Conservation (phyloP, 768 basidiomycete genomes). For the Rhodocollybia butyracea region DNA sequence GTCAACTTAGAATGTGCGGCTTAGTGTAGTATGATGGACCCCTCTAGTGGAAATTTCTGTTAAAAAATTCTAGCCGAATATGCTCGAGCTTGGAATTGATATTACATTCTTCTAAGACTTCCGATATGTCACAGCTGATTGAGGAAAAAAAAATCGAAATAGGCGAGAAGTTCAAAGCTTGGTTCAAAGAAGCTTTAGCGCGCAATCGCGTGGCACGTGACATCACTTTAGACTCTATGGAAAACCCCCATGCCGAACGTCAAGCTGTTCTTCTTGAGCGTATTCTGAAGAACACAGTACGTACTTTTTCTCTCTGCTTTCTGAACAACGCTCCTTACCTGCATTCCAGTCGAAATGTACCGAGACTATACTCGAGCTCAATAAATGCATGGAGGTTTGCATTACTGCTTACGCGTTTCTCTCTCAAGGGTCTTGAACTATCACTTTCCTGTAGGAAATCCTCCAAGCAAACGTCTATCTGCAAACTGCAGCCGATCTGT, state of each 20-base stretch:
- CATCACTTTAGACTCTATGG: slow-evolving; percentile 47
- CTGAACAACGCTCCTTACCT: slow-evolving; percentile 3
- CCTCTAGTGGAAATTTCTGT: no score
- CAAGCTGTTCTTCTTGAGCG: slow-evolving; percentile 89
- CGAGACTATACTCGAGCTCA: slow-evolving; percentile 85
- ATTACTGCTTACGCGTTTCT: neutral
- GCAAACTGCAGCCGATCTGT: slow-evolving; percentile 77
- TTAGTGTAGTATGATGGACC: no score
- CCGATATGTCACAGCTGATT: no score
- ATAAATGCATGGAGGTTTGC: slow-evolving; percentile 79
- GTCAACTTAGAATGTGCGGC: no score
- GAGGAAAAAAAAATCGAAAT: no score
- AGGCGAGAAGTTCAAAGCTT: no score
- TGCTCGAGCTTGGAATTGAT: no score
- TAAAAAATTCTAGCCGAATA: no score
- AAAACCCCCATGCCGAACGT: slow-evolving; percentile 92
- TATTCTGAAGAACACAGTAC: slow-evolving; percentile 85
- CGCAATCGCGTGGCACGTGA: no score
- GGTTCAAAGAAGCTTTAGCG: no score
- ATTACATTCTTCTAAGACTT: no score
- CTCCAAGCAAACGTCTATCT: slow-evolving; percentile 73
- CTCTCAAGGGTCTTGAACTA: neutral
- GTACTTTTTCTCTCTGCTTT: slow-evolving; percentile 22
- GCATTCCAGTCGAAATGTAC: slow-evolving; percentile 79
- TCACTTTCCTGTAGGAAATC: slow-evolving; percentile 57